A percentile compares a stretch with the other conserved stretches of the same genome.
These are phyloP conservation scores for Acanthamoeba quina DNA, from an alignment of 208 protist genomes.

Conservation along the genomic window DNA sequence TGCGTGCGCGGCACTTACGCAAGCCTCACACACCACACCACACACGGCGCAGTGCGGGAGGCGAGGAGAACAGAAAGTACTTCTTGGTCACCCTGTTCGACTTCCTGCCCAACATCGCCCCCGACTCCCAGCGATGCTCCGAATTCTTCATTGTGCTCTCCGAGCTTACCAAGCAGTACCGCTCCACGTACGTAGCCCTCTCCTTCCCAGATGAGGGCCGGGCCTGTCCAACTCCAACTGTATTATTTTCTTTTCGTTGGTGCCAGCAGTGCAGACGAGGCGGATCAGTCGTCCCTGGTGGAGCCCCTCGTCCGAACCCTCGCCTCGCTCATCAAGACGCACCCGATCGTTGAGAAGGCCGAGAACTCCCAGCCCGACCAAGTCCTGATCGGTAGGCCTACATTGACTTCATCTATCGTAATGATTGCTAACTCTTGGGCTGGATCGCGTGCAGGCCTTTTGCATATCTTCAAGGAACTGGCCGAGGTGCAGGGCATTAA, in stretches of 20 bases:
- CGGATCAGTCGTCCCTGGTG: neutral
- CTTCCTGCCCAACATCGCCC: conserved; percentile 44
- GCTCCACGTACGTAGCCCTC: neutral
- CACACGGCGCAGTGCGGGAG: neutral
- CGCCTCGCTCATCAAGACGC: conserved; percentile 69
- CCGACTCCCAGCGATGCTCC: neutral
- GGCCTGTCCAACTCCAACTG: too few relatives aligned
- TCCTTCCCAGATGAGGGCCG: neutral
- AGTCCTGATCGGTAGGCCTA: conserved; percentile 68
- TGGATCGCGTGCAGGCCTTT: neutral
- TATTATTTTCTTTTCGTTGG: too few relatives aligned
- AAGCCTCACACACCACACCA: too few relatives aligned
- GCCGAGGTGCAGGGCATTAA: neutral
- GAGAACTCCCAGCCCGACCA: conserved; percentile 52
- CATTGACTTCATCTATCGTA: neutral
- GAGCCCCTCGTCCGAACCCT: conserved; percentile 21
- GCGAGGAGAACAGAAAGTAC: neutral
- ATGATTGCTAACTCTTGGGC: neutral
- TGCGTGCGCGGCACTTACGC: too few relatives aligned
- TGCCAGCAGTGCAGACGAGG: neutral
- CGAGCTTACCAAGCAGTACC: neutral
- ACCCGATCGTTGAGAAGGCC: conserved; percentile 82
- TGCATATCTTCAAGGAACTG: conserved; percentile 18
- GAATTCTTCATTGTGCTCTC: conserved; percentile 49
- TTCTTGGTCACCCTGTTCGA: conserved; percentile 31